These are phyloP conservation scores for Ophiostoma perfectum DNA, from an alignment of 2,329 filamentous ascomycete species.

Conservation along the genomic window DNA sequence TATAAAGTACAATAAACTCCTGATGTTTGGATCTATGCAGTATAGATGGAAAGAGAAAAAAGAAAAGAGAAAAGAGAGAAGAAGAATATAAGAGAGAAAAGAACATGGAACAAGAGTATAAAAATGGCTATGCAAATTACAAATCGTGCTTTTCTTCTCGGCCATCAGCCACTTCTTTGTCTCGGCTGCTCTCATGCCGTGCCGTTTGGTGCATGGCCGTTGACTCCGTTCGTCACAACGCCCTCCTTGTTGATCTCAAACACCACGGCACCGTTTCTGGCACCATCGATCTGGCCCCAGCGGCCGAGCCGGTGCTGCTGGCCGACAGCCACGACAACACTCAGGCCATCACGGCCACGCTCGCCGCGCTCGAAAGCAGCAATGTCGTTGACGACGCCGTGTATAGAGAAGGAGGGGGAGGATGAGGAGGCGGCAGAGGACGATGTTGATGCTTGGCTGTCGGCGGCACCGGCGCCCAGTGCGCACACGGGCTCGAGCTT, in stretches of 20 bases:
- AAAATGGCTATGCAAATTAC: conserved; percentile 21
- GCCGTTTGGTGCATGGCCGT: conserved; percentile 20
- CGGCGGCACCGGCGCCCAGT: conserved; percentile 39
- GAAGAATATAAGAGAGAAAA: conserved; percentile 9
- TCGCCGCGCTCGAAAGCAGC: conserved; percentile 80
- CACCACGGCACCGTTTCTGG: conserved; percentile 77
- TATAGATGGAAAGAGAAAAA: conserved; percentile 1
- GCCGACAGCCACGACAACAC: conserved; percentile 78
- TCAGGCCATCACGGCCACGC: conserved; percentile 68
- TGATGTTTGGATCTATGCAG: not conserved
- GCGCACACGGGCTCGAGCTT: conserved; percentile 67
- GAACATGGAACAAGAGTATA: not conserved
- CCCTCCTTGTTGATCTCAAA: conserved; percentile 59
- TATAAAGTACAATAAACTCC: conserved; percentile 11
- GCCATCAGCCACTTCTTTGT: conserved; percentile 14
- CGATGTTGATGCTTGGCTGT: conserved; percentile 10
- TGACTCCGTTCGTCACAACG: conserved; percentile 4
- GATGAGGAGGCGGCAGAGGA: conserved; percentile 16
- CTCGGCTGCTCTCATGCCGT: conserved; percentile 5
- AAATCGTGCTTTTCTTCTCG: conserved; percentile 5
- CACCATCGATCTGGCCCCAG: conserved; percentile 63
- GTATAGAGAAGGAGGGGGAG: conserved; percentile 24
- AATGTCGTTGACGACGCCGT: conserved; percentile 81
- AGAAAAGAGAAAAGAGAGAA: conserved; percentile 3
- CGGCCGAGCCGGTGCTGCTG: conserved; percentile 80